Evolutionary conservation across 441 rosid species (phyloP).

Genomic region (Pelargonium fulgidum): DNA sequence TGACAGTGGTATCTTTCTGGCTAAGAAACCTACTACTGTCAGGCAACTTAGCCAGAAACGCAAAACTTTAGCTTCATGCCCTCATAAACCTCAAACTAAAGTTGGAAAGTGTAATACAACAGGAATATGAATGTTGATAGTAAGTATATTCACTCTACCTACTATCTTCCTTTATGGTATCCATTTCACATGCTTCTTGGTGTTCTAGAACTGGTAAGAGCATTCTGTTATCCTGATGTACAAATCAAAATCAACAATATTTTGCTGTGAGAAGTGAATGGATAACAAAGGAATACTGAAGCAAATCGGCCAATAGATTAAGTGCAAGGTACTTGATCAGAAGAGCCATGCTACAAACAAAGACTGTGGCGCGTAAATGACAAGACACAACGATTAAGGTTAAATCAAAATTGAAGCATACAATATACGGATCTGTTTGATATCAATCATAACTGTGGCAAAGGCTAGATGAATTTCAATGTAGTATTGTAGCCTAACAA

Average conservation of each 20-base stretch:
- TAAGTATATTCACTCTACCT: conserved; percentile 28
- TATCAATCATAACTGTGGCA: background rate
- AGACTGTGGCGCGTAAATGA: background rate
- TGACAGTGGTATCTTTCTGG: background rate
- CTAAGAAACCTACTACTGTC: background rate
- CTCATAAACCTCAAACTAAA: background rate
- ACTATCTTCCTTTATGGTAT: conserved; percentile 25
- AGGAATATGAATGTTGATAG: background rate
- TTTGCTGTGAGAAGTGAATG: conserved; percentile 18
- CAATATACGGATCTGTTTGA: background rate
- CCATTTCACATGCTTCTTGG: conserved; percentile 31
- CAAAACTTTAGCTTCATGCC: background rate
- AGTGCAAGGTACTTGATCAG: background rate
- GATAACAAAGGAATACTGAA: conserved; percentile 9
- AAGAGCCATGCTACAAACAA: background rate
- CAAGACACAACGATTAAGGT: background rate
- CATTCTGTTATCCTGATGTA: conserved; percentile 47
- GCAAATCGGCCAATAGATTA: background rate
- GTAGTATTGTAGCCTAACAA: no score
- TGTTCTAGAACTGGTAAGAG: conserved; percentile 36
- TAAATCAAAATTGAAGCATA: background rate
- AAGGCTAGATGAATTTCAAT: background rate
- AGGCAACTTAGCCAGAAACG: conserved; percentile 10
- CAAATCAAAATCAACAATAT: conserved; percentile 13
- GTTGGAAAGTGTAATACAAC: background rate